Evolutionary conservation across 176 grass and related monocot genomes (phyloP), one percentile per base, ranked within the genome.

Genomic region (Zea mays): DNA sequence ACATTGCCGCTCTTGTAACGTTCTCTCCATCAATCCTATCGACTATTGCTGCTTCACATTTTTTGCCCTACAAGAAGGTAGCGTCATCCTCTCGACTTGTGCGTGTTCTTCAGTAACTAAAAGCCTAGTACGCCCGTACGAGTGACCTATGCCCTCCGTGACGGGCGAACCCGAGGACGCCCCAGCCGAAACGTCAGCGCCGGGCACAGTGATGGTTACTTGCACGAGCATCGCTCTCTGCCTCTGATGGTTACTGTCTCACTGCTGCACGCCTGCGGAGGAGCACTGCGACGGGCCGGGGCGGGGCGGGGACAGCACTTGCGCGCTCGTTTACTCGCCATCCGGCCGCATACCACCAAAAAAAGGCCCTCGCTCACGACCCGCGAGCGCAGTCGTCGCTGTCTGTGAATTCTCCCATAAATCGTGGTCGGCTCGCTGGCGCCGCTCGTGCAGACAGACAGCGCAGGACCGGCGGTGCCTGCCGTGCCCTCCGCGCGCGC

Each of bases 381-480:
- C 37, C 68, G 83, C 67, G 58, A 21, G 64, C 58, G 83, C 75
- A 72, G 40, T 65, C 75, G 64, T 62, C 54, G 52, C 19, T 17
- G 54, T 12, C 15, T 78, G 67, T 52, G 67, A 10, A 7, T 38
- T 15, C 48, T 19, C 59, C 47, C 75, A 56, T 57, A 45, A 85
- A 78, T 65, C 69, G 75, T 57, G 75, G 83, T 79, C 83, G 67
- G 75, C 67, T 54, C 62, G 69, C 56, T 78, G 59, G 74, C 62
- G 49, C 76, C 50, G 43, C 67, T 36, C 67, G 66, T 5, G 56
- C 38, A 37, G 38, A 20, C 74, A 55, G 21, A 20, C 74, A 55
- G 21, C 37, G 16, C 20, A 46, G 66, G 74, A 44, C 73, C 64
- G 38, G n/a, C 73, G 10, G 27, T 8, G 65, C 27, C 67, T 50